Evolutionary conservation across 2,329 filamentous ascomycete genomes (phyloP), one percentile per base, ranked within the genome.

Genomic region (Colletotrichum sp.): DNA sequence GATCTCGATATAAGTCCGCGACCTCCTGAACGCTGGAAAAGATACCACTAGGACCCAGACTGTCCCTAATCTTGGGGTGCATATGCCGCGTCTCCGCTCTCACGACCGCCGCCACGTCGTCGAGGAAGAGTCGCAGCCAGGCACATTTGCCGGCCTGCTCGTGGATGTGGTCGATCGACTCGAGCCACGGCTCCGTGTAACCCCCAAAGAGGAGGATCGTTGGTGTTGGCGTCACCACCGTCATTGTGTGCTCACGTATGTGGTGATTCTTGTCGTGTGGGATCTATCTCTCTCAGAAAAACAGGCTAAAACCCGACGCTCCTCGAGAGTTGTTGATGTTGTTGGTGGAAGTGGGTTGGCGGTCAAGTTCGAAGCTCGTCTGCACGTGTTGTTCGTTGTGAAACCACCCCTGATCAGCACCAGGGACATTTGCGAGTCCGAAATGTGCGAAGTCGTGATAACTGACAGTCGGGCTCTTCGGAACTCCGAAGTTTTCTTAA

Each of bases 201-300:
- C 59, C 67, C 3, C 67, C 67, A 2, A 69, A 69, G 22, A 69
- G 55, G 25, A 69, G 67, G 8, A 69, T 32, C 6, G 59, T 32
- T 36, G 27, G 27, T 84, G 27, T 59, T 59, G 22, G 12, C 4
- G 44, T 25, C 5, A 57, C 66, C 30, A 55, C 44, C 30, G 44
- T 69, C 44, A 57, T 59, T 34, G 44, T 16, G 15, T 69, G 61
- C n/a, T 64, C 13, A 15, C 36, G 36, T 39, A 39, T 19, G 36
- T 39, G 36, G 8, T 39, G 15, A 0, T 39, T 39, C 2, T 39
- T 19, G 15, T 39, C 16, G 36, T 19, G 36, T 8, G 15, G 15
- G 1, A 39, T 39, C 19, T 22, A 0, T 13, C 44, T 49, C n/a
- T 22, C 44, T 13, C n/a, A 52, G 44, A 6, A 22, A 52, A 2